Percentiles rank a stretch among this genome's conserved stretches.
Evolutionary conservation across 768 basidiomycete species (phyloP).

Genomic region (Chalciporus piperatus): DNA sequence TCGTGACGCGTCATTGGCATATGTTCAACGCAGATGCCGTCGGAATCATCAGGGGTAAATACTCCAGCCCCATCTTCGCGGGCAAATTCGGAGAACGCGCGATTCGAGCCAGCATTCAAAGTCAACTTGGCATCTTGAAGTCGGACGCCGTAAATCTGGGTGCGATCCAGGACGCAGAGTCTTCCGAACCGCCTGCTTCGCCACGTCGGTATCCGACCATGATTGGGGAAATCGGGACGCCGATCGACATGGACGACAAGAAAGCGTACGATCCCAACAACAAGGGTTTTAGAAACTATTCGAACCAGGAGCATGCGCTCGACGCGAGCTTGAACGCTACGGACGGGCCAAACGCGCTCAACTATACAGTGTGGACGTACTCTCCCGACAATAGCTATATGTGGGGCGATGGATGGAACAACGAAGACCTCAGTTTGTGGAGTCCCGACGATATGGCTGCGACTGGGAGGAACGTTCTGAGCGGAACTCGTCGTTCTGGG

Average conservation of each 20-base stretch:
- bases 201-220: constrained; percentile 68
- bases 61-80: constrained; percentile 63
- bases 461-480: background rate
- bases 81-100: constrained; percentile 80
- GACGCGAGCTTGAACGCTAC: constrained; percentile 78
- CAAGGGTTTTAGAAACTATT: constrained; percentile 68
- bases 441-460: constrained; percentile 63
- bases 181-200: background rate
- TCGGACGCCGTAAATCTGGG: constrained; percentile 67
- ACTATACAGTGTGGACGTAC: constrained; percentile 88
- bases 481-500: background rate
- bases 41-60: constrained; percentile 84
- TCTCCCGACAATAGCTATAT: constrained; percentile 76
- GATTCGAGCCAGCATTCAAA: constrained; percentile 77
- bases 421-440: constrained; percentile 93
- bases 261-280: constrained; percentile 61
- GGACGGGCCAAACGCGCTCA: constrained; percentile 74
- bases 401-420: constrained; percentile 97
- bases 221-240: constrained; percentile 94
- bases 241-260: constrained; percentile 91
- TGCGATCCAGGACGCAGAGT: constrained; percentile 9
- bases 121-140: constrained; percentile 79
- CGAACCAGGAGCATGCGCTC: constrained; percentile 75
- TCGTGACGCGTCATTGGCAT: constrained; percentile 91
- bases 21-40: constrained; percentile 96